Evolutionary conservation across 1,284 basidiomycete species (phyloP), one percentile per base, ranked within the genome.

Genomic region (Leccinum subspadiceum): DNA sequence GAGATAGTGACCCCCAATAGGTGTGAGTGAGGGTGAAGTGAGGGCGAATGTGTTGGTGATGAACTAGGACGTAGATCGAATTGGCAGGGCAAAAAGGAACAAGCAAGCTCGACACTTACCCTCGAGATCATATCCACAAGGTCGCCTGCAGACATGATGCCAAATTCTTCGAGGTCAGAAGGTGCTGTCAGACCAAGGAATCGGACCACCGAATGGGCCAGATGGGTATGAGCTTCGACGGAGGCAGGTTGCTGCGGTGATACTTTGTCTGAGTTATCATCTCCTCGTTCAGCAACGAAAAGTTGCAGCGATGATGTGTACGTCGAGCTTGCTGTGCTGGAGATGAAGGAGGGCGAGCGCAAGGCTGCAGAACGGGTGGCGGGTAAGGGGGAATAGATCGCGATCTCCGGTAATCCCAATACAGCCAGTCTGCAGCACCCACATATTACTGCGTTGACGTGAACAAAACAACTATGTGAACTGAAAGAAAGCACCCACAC

Each of bases 11-110:
- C 85, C 13, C 96, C 96, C 31, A 49, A 98, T 79, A 0, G 93
- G 89, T 1, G 84, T 81, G 8, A 96, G 77, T 3, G 88, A 80
- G 0, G 90, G 85, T 0, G 88, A 84, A 0, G 92, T 87, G 10
- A 96, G 78, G 0, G 94, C 90, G 71, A 97, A 93, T 0, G 94
- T 89, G 71, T 98, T 98, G 4, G 91, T 90, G 7, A 84, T 82
- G 71, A 96, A 94, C 92, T 96, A 60, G 20, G 39, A 2, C 7
- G 46, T 17, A 7, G 15, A 39, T n/a, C 5, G 3, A 22, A 22
- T 68, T 41, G 67, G 54, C 3, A 12, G 53, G 15, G 1, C 22
- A 60, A 52, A 4, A 49, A 2, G 8, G 33, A 31, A 31, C 33
- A 35, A 7, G 12, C 7, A 29, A 24, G 55, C 3, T 24, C 10